Evolutionary conservation across 768 basidiomycete genomes (phyloP).

Genomic region (Leccinum imitatum): DNA sequence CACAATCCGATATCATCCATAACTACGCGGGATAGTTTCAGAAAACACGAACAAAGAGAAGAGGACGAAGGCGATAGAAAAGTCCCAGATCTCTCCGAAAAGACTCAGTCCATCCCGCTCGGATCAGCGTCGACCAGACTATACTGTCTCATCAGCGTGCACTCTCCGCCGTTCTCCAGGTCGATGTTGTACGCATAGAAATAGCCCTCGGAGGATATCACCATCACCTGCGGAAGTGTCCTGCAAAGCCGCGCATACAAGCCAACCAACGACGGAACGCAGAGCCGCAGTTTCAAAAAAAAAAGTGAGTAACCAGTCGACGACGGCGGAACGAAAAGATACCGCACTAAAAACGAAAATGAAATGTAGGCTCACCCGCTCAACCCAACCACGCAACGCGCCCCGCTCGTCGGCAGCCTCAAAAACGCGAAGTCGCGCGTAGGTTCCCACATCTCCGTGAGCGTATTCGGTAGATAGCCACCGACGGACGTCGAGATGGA

Average conservation of each 20-base stretch:
- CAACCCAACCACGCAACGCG: conserved; percentile 84
- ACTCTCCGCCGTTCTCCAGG: conserved; percentile 94
- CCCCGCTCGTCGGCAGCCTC: conserved; percentile 74
- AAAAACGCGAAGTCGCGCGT: conserved; percentile 91
- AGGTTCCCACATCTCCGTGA: conserved; percentile 98
- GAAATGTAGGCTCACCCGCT: conserved; percentile 63
- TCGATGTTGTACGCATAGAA: conserved; percentile 97
- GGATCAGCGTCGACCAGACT: conserved; percentile 39
- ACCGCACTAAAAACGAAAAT: neutral
- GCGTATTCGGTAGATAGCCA: conserved; percentile 80
- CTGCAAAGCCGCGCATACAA: conserved; percentile 36
- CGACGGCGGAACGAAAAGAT: neutral
- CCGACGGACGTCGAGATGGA: conserved; percentile 76
- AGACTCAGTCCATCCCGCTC: conserved; percentile 31
- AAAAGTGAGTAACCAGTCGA: neutral
- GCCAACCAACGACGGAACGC: neutral
- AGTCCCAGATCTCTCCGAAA: neutral
- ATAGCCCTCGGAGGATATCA: conserved; percentile 91
- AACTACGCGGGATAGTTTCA: neutral
- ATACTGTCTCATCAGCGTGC: conserved; percentile 92
- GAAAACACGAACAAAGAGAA: neutral
- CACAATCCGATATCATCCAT: neutral
- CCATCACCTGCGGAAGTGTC: conserved; percentile 96
- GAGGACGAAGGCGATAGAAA: neutral
- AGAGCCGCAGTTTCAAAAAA: neutral